phyloP scores from a whole-genome alignment of 352 stramenopile species.

The Pseudoperonospora humuli region DNA sequence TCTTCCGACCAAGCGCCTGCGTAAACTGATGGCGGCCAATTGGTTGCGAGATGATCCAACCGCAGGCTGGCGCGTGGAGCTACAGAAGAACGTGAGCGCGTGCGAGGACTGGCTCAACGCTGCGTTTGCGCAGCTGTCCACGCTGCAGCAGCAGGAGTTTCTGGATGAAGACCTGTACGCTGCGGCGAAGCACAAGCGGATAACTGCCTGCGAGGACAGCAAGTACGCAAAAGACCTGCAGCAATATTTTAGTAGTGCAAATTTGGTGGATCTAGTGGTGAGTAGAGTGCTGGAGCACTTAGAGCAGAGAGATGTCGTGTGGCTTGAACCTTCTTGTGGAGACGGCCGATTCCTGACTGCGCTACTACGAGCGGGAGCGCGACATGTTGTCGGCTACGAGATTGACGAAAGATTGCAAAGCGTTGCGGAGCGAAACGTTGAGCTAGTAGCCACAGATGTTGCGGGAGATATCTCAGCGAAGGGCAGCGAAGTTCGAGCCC shows the following conservation, averaged over 20 bases:
- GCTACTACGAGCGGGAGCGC: constrained; percentile 33
- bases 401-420: constrained; percentile 34
- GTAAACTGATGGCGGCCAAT: constrained; percentile 40
- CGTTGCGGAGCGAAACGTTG: constrained; percentile 13
- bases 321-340: constrained; percentile 70
- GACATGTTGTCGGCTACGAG: constrained; percentile 46
- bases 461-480: not conserved
- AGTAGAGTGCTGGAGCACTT: constrained; percentile 17
- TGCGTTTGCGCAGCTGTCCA: constrained; percentile 24
- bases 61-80: constrained; percentile 44
- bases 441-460: not conserved
- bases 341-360: constrained; percentile 46
- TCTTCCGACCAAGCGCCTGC: constrained; percentile 47
- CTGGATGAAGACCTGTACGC: constrained; percentile 45
- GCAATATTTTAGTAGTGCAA: constrained; percentile 60
- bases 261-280: constrained; percentile 39
- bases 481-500: constrained; percentile 2
- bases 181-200: constrained; percentile 18
- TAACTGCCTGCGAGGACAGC: constrained; percentile 11
- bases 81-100: constrained; percentile 49
- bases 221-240: constrained; percentile 50
- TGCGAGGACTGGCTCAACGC: constrained; percentile 53
- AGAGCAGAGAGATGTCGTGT: constrained; percentile 24
- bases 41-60: constrained; percentile 39
- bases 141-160: constrained; percentile 29